phyloP scores from a whole-genome alignment of 441 rosid species.

The Erodium moschatum region DNA sequence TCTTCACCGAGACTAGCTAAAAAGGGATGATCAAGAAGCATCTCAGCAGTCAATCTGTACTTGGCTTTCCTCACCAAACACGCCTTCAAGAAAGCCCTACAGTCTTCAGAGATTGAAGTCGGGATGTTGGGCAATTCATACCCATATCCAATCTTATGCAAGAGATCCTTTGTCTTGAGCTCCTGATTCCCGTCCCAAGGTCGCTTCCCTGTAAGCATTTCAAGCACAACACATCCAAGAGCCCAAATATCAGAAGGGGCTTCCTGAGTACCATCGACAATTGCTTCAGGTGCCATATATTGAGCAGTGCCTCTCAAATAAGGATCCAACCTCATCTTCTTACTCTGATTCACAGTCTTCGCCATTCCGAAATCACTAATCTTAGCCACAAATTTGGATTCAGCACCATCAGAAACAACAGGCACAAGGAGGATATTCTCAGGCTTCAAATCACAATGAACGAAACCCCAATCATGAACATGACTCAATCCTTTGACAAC shows the following conservation, averaged over 20 bases:
- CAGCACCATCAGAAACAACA: background rate
- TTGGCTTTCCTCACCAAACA: slow-evolving; percentile 25
- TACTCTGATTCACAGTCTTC: slow-evolving; percentile 18
- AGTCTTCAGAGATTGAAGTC: slow-evolving; percentile 22
- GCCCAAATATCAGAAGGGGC: slow-evolving; percentile 33
- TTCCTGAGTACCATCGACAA: slow-evolving; percentile 21
- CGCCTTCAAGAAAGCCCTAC: slow-evolving; percentile 25
- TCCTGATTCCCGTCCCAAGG: slow-evolving; percentile 19
- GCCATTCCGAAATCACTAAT: slow-evolving; percentile 37
- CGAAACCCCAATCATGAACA: slow-evolving; percentile 29
- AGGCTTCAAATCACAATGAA: slow-evolving; percentile 33
- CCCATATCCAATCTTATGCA: slow-evolving; percentile 16
- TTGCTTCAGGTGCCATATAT: slow-evolving; percentile 30
- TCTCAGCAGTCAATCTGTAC: slow-evolving; percentile 25
- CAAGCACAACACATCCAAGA: slow-evolving; percentile 29
- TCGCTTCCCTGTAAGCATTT: slow-evolving; percentile 29
- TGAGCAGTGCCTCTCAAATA: slow-evolving; percentile 25
- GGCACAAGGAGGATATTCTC: slow-evolving; percentile 22
- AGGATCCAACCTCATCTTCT: slow-evolving; percentile 16
- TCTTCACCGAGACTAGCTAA: slow-evolving; percentile 10
- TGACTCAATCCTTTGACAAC: slow-evolving; percentile 27
- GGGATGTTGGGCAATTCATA: slow-evolving; percentile 26
- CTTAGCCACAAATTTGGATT: slow-evolving; percentile 20
- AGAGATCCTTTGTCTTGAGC: background rate
- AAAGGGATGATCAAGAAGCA: slow-evolving; percentile 29